Percentiles rank a stretch among this genome's conserved stretches.
Conservation (phyloP, 2,329 filamentous ascomycete genomes). For the Xylaria arbuscula region DNA sequence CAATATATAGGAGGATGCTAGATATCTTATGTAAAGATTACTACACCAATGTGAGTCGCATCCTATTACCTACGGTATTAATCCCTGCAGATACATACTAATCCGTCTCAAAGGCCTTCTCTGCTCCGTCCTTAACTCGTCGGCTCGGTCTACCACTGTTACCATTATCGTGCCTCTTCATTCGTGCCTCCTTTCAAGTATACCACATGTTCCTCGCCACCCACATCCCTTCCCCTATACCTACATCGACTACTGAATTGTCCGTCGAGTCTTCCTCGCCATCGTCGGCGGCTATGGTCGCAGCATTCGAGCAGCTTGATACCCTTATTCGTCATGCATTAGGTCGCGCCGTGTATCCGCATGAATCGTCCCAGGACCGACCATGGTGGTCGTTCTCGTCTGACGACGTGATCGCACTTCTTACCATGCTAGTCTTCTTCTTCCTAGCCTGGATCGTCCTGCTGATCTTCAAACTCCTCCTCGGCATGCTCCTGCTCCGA, state of each 20-base stretch:
- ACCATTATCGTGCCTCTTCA: slow-evolving; percentile 92
- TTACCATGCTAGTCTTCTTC: slow-evolving; percentile 88
- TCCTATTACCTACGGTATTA: neutral
- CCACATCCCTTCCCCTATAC: slow-evolving; percentile 79
- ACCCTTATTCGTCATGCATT: slow-evolving; percentile 80
- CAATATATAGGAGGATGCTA: slow-evolving; percentile 87
- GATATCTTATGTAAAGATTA: slow-evolving; percentile 98
- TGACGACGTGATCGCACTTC: slow-evolving; percentile 78
- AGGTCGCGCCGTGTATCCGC: slow-evolving; percentile 74
- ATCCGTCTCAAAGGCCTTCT: slow-evolving; percentile 75
- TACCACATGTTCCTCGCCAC: slow-evolving; percentile 98
- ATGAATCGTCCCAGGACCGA: slow-evolving; percentile 53
- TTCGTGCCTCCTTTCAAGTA: slow-evolving; percentile 92
- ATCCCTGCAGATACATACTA: neutral
- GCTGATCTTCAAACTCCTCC: slow-evolving; percentile 82
- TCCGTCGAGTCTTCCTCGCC: slow-evolving; percentile 70
- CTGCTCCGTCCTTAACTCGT: slow-evolving; percentile 88
- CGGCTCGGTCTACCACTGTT: slow-evolving; percentile 91
- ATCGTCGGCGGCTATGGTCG: slow-evolving; percentile 78
- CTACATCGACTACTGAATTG: slow-evolving; percentile 73
- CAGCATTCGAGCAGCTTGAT: slow-evolving; percentile 83
- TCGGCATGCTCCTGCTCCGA: slow-evolving; percentile 87
- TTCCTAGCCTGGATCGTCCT: slow-evolving; percentile 86
- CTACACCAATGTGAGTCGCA: slow-evolving; percentile 80
- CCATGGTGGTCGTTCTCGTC: slow-evolving; percentile 69